These are phyloP conservation scores for Desmodesmus armatus DNA, from an alignment of 139 green algal species.

Conservation along the genomic window DNA sequence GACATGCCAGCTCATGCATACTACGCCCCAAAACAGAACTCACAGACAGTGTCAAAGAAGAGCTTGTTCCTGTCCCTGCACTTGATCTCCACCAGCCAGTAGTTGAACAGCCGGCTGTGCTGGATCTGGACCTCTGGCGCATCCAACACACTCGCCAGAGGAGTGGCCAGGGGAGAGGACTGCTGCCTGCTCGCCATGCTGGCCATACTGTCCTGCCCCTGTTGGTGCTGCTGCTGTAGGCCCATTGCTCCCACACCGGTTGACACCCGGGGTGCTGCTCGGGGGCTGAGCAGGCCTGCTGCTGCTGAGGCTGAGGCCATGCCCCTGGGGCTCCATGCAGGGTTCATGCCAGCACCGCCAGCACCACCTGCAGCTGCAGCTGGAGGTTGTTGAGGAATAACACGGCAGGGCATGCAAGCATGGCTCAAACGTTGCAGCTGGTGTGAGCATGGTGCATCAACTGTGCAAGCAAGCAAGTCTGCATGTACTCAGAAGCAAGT, in stretches of 20 bases:
- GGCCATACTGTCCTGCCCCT: not conserved
- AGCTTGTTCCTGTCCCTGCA: slow-evolving; percentile 92
- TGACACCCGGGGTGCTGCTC: not conserved
- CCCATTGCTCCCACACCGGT: not conserved
- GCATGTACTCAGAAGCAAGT: no score
- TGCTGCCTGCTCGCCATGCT: slow-evolving; percentile 11
- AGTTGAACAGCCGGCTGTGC: slow-evolving; percentile 71
- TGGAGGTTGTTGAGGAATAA: slow-evolving; percentile 93
- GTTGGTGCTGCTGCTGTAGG: slow-evolving; percentile 32
- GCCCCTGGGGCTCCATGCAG: slow-evolving; percentile 35
- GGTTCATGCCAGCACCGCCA: slow-evolving; percentile 77
- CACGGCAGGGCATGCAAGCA: no score
- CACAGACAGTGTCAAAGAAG: slow-evolving; percentile 92
- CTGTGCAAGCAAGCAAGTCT: no score
- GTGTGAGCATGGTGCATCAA: no score
- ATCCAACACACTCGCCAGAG: not conserved
- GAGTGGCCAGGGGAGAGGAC: not conserved
- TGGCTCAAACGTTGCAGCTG: no score
- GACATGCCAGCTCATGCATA: no score
- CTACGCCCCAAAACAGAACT: slow-evolving; percentile 68
- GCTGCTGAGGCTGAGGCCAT: slow-evolving; percentile 13
- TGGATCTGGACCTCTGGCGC: slow-evolving; percentile 73
- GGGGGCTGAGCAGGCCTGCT: slow-evolving; percentile 17
- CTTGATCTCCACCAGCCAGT: slow-evolving; percentile 89
- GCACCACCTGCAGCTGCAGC: slow-evolving; percentile 87